Evolutionary conservation across 495 filamentous ascomycete genomes (phyloP).

Genomic region (Chaetomium cochliodes): DNA sequence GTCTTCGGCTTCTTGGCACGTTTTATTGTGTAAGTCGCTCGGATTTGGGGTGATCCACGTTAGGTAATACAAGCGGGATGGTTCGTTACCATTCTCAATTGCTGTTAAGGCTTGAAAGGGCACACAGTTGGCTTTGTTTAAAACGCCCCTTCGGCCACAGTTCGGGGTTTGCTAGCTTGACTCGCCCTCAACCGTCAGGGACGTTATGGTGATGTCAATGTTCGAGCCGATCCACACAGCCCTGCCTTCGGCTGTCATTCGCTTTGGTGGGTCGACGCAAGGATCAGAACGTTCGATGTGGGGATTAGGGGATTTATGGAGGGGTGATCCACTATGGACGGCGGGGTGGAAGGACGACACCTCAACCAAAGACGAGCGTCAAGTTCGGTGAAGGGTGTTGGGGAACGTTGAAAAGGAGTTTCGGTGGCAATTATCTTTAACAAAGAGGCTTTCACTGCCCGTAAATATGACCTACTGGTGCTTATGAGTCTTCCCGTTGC

Average conservation of each 20-base stretch:
- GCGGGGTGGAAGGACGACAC: background rate
- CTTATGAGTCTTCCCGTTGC: too few species aligned
- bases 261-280: constrained; percentile 8
- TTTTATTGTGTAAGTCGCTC: background rate
- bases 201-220: constrained; percentile 19
- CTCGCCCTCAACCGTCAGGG: too few species aligned
- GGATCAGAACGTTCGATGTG: constrained; percentile 1
- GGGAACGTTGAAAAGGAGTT: too few species aligned
- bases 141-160: too few species aligned
- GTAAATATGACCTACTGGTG: too few species aligned
- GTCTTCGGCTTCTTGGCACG: constrained; percentile 10
- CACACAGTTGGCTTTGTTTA: too few species aligned
- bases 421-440: too few species aligned
- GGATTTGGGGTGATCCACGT: background rate
- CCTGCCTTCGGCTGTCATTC: constrained; percentile 3
- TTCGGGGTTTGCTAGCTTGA: too few species aligned
- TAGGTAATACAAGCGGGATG: background rate
- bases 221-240: constrained; percentile 7
- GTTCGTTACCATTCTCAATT: background rate
- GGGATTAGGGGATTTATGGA: constrained; percentile 4
- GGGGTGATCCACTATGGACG: constrained; percentile 2
- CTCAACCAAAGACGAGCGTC: background rate
- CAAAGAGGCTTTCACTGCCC: too few species aligned
- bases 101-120: background rate
- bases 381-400: too few species aligned